Evolutionary conservation across 2,329 filamentous ascomycete species (phyloP).

Genomic region (Clonostachys rosea): DNA sequence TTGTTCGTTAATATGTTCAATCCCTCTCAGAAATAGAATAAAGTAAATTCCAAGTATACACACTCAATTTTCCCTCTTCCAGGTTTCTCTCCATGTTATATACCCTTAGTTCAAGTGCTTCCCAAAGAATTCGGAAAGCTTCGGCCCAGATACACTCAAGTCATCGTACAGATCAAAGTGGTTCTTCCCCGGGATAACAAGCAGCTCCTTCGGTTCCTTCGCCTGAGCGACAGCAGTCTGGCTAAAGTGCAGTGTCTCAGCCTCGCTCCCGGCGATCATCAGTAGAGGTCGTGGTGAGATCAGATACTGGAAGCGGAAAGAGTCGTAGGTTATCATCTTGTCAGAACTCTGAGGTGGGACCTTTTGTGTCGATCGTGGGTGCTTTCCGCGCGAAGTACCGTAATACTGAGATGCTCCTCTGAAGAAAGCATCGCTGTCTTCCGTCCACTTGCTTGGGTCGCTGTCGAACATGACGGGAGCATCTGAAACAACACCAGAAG

Average conservation of each 20-base stretch:
- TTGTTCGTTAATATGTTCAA: no score
- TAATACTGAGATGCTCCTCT: conserved; percentile 6
- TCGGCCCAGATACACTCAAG: conserved; percentile 3
- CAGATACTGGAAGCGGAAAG: conserved; percentile 5
- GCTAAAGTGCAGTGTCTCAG: conserved; percentile 5
- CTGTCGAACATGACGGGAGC: not conserved
- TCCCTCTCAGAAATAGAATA: no score
- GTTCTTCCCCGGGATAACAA: conserved; percentile 5
- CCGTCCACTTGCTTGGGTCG: not conserved
- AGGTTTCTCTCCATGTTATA: no score
- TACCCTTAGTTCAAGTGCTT: not conserved
- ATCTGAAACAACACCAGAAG: not conserved
- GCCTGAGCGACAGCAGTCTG: conserved; percentile 3
- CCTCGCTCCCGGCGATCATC: conserved; percentile 8
- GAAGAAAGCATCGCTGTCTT: not conserved
- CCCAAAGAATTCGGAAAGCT: conserved; percentile 13
- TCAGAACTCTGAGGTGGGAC: conserved; percentile 4
- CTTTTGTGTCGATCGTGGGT: conserved; percentile 4
- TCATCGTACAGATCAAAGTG: conserved; percentile 9
- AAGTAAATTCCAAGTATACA: no score
- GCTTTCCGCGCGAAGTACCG: conserved; percentile 5
- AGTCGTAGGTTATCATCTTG: conserved; percentile 5
- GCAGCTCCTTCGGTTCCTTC: conserved; percentile 8
- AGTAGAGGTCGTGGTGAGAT: conserved; percentile 7
- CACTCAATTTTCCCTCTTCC: no score